A percentile compares a stretch with the other conserved stretches of the same genome.
Evolutionary conservation across 495 filamentous ascomycete genomes (phyloP).

Genomic region (Trichoderma erinaceum): DNA sequence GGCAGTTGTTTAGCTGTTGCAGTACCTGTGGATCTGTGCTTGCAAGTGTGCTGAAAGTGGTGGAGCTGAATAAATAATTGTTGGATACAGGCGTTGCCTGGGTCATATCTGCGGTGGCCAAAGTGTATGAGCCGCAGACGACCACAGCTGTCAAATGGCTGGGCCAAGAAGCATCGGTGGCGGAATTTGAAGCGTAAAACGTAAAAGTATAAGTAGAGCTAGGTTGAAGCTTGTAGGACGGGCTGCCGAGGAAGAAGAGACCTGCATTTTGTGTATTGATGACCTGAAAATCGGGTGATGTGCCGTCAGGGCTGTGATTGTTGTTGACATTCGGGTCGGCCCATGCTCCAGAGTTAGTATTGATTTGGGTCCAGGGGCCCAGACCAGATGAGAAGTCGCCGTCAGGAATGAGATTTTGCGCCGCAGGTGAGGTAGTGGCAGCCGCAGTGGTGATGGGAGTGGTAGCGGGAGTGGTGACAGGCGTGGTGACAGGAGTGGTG

Average conservation of each 20-base stretch:
- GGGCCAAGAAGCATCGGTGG: neutral
- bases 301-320: neutral
- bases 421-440: neutral
- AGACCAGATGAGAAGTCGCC: neutral
- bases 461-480: neutral
- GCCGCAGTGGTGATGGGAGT: neutral
- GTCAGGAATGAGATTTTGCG: neutral
- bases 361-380: neutral
- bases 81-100: neutral
- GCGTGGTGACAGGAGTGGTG: neutral
- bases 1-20: neutral
- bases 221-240: neutral
- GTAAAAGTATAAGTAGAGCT: neutral
- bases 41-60: neutral
- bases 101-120: neutral
- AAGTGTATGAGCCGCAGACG: neutral
- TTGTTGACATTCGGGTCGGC: neutral
- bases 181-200: neutral
- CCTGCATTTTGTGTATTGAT: neutral
- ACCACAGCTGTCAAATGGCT: neutral
- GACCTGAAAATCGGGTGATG: neutral
- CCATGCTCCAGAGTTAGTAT: neutral
- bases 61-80: neutral
- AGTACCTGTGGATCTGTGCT: neutral
- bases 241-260: neutral